A percentile compares a stretch with the other conserved stretches of the same genome.
Conservation (phyloP, 176 grass and related monocot species). For the Lolium rigidum region DNA sequence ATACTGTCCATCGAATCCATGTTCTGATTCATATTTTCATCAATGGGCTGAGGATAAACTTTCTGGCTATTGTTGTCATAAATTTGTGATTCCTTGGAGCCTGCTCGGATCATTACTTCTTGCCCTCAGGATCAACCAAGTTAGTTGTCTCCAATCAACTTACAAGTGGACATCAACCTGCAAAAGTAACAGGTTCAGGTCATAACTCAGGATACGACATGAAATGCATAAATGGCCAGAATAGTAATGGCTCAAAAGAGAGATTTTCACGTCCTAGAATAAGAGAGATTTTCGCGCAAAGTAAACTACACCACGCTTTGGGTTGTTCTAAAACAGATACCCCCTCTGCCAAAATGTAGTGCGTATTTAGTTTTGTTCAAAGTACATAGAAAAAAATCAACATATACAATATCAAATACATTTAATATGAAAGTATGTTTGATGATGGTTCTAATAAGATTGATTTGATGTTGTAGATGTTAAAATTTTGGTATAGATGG, state of each 20-base stretch:
- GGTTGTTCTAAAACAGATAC: not conserved
- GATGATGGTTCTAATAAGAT: too few species aligned
- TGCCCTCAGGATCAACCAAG: constrained; percentile 35
- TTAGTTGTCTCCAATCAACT: constrained; percentile 32
- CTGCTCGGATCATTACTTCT: constrained; percentile 67
- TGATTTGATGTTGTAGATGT: too few species aligned
- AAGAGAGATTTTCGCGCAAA: not conserved
- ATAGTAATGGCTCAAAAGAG: constrained; percentile 12
- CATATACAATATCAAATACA: too few species aligned
- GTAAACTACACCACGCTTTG: not conserved
- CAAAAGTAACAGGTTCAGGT: constrained; percentile 38
- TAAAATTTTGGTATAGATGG: too few species aligned
- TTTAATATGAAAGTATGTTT: too few species aligned
- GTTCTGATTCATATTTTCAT: constrained; percentile 81
- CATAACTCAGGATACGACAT: not conserved
- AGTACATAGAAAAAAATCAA: too few species aligned
- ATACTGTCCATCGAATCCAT: constrained; percentile 72
- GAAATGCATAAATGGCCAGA: not conserved
- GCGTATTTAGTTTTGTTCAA: too few species aligned
- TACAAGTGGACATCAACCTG: constrained; percentile 44
- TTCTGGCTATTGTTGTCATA: constrained; percentile 91
- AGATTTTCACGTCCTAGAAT: constrained; percentile 10
- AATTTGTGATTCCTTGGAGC: constrained; percentile 67
- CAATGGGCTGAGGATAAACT: constrained; percentile 93
- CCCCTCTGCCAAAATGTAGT: too few species aligned